Percentiles rank a stretch among this genome's conserved stretches.
These are phyloP conservation scores for Cenchrus americanus DNA, from an alignment of 176 grass and related monocot species.

Conservation along the genomic window DNA sequence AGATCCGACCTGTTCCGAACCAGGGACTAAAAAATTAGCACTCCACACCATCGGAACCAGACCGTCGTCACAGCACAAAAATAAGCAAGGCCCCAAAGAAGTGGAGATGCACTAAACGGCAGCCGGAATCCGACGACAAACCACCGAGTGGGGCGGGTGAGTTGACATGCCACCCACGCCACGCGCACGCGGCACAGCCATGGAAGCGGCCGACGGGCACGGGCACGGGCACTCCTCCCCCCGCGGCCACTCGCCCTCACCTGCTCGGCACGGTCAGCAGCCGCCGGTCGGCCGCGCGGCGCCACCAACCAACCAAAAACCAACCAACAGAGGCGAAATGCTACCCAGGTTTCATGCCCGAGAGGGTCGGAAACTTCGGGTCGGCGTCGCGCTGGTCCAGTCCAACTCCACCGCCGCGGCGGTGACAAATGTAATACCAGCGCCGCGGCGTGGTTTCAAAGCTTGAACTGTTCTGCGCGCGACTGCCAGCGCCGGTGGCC, in stretches of 20 bases:
- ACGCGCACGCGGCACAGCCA: background rate
- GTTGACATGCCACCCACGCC: slow-evolving; percentile 47
- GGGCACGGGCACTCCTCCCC: background rate
- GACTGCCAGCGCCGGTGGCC: too few species aligned
- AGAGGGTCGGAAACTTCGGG: background rate
- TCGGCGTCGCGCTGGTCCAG: slow-evolving; percentile 11
- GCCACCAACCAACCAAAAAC: slow-evolving; percentile 29
- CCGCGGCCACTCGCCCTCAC: background rate
- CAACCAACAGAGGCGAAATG: too few species aligned
- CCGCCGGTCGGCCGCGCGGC: background rate
- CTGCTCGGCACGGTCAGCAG: background rate
- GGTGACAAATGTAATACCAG: background rate
- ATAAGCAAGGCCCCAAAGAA: background rate
- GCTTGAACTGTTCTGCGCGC: background rate
- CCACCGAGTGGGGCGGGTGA: slow-evolving; percentile 31
- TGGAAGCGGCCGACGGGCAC: slow-evolving; percentile 31
- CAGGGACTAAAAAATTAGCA: background rate
- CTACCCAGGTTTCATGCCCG: background rate
- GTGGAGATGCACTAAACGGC: slow-evolving; percentile 32
- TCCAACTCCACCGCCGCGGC: background rate
- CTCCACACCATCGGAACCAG: background rate
- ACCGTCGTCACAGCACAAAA: background rate
- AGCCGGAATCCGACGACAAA: slow-evolving; percentile 32
- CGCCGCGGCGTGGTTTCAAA: slow-evolving; percentile 4
- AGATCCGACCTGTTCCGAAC: slow-evolving; percentile 11